Evolutionary conservation across 2,329 filamentous ascomycete species (phyloP).

Genomic region (Coleophoma cylindrospora): DNA sequence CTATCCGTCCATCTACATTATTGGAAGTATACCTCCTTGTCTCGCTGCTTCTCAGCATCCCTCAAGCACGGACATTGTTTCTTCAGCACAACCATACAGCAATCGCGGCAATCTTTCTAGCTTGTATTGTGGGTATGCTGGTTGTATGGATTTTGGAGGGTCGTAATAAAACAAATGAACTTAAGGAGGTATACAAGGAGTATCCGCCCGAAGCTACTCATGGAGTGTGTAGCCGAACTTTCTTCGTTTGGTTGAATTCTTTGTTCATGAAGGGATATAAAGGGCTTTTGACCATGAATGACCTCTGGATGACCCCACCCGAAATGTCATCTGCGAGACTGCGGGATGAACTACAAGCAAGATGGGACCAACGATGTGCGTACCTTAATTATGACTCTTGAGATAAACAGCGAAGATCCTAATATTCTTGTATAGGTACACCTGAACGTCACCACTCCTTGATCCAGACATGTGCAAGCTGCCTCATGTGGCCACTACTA

Average conservation of each 20-base stretch:
- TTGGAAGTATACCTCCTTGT: neutral
- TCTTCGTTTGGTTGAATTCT: slow-evolving; percentile 27
- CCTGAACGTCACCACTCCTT: neutral
- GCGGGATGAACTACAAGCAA: neutral
- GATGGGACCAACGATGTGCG: neutral
- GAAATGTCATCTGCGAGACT: slow-evolving; percentile 1
- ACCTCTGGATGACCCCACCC: slow-evolving; percentile 9
- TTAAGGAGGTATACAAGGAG: neutral
- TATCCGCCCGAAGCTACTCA: slow-evolving; percentile 19
- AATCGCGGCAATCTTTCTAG: neutral
- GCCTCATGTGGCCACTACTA: neutral
- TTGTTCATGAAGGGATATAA: slow-evolving; percentile 22
- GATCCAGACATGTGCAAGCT: neutral
- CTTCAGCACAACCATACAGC: neutral
- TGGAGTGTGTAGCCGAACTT: slow-evolving; percentile 21
- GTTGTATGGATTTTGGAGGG: slow-evolving; percentile 1
- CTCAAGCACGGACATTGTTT: slow-evolving; percentile 1
- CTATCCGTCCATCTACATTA: slow-evolving; percentile 1
- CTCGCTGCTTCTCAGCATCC: neutral
- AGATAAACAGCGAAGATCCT: neutral
- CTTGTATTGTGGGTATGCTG: neutral
- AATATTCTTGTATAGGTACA: neutral
- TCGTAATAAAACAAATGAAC: neutral
- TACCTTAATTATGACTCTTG: neutral
- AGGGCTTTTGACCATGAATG: slow-evolving; percentile 18